Conservation (phyloP, 192 early-diverging fungal species). For the Thamnidium elegans region DNA sequence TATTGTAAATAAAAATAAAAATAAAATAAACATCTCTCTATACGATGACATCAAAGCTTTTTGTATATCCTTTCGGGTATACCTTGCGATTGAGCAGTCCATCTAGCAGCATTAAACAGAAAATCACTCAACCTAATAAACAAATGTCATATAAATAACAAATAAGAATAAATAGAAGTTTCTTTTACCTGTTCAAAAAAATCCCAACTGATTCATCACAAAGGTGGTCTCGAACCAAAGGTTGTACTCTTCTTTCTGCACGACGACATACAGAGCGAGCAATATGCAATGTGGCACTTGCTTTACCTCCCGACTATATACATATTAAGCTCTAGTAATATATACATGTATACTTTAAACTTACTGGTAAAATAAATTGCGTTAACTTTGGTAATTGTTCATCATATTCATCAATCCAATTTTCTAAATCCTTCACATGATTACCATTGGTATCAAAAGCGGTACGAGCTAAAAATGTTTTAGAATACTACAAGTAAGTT, state of each 20-base stretch:
- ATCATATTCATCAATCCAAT: slow-evolving; percentile 84
- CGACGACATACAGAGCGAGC: slow-evolving; percentile 81
- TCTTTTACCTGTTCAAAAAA: slow-evolving; percentile 66
- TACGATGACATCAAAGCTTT: slow-evolving; percentile 11
- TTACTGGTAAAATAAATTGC: slow-evolving; percentile 84
- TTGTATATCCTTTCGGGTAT: slow-evolving; percentile 77
- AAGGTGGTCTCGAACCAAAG: slow-evolving; percentile 55
- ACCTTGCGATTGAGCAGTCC: slow-evolving; percentile 68
- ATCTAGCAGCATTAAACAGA: slow-evolving; percentile 86
- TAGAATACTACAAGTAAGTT: neutral
- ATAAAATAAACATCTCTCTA: neutral
- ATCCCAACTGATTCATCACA: slow-evolving; percentile 60
- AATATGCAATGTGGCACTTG: slow-evolving; percentile 79
- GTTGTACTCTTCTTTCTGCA: slow-evolving; percentile 80
- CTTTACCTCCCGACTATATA: slow-evolving; percentile 74
- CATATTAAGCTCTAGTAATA: neutral
- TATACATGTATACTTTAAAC: slow-evolving; percentile 7
- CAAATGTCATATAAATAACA: neutral
- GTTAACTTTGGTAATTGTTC: slow-evolving; percentile 66
- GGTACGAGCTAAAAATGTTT: slow-evolving; percentile 49
- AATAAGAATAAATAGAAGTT: neutral
- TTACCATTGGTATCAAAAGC: slow-evolving; percentile 71
- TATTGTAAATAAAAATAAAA: neutral
- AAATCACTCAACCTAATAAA: slow-evolving; percentile 76
- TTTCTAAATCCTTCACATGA: slow-evolving; percentile 63